phyloP scores from a whole-genome alignment of 2,329 filamentous ascomycete species.

The Alternaria infectoria region DNA sequence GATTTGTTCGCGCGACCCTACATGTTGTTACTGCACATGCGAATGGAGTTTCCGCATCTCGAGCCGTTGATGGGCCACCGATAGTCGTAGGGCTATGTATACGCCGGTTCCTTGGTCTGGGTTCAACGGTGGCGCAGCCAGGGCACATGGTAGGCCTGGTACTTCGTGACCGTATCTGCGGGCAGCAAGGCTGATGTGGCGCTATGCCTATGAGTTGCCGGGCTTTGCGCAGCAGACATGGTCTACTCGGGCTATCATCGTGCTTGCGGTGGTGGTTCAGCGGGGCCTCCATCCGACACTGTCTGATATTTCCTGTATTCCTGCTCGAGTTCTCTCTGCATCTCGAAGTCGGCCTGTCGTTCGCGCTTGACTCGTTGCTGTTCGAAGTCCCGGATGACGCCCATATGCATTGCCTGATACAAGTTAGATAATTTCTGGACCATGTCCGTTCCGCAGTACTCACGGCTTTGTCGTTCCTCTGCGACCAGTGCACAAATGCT shows the following conservation, averaged over 20 bases:
- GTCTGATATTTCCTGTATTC: constrained; percentile 90
- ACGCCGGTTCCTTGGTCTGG: constrained; percentile 5
- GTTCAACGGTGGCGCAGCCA: constrained; percentile 17
- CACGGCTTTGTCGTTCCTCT: constrained; percentile 83
- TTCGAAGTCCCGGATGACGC: constrained; percentile 93
- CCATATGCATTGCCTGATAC: constrained; percentile 87
- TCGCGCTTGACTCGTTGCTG: constrained; percentile 90
- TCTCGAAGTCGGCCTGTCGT: constrained; percentile 90
- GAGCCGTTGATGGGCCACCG: not conserved
- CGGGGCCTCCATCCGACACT: constrained; percentile 59
- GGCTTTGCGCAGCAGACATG: not conserved
- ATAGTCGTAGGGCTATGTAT: constrained; percentile 11
- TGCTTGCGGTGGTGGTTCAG: constrained; percentile 31
- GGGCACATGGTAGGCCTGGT: constrained; percentile 10
- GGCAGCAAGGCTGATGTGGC: not conserved
- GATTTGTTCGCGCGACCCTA: not conserved
- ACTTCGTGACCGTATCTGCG: constrained; percentile 1
- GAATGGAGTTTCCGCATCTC: not conserved
- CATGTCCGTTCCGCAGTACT: constrained; percentile 32
- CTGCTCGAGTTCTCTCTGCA: constrained; percentile 82
- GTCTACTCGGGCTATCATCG: constrained; percentile 1
- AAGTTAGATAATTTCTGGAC: constrained; percentile 12
- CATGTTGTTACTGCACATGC: not conserved
- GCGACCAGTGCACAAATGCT: constrained; percentile 85
- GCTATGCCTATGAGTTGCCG: constrained; percentile 5